These are phyloP conservation scores for Entomortierella beljakovae DNA, from an alignment of 192 early-diverging fungal genomes.

Conservation along the genomic window DNA sequence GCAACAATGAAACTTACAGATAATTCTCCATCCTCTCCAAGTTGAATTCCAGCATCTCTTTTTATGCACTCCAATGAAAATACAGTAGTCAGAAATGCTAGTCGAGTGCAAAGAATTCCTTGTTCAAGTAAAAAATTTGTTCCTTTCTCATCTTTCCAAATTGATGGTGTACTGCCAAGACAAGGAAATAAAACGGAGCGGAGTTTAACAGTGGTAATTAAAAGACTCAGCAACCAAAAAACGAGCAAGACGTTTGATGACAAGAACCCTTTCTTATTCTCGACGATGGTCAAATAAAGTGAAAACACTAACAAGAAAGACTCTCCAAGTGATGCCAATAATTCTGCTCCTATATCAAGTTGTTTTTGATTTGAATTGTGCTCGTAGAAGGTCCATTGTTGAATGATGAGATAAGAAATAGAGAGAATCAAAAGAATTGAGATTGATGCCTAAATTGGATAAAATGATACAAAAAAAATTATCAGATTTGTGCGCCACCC, in stretches of 20 bases:
- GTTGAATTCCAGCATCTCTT: slow-evolving; percentile 35
- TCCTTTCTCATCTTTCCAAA: neutral
- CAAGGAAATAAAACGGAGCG: slow-evolving; percentile 52
- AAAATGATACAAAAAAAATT: neutral
- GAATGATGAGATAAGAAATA: neutral
- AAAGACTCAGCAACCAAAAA: slow-evolving; percentile 60
- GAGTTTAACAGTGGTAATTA: slow-evolving; percentile 46
- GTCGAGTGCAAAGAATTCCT: slow-evolving; percentile 19
- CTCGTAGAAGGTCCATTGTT: neutral
- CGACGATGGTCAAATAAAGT: slow-evolving; percentile 55
- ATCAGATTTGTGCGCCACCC: neutral
- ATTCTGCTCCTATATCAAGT: slow-evolving; percentile 12
- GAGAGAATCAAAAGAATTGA: neutral
- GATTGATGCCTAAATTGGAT: slow-evolving; percentile 1
- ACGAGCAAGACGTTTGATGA: slow-evolving; percentile 66
- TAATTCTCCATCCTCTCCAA: slow-evolving; percentile 28
- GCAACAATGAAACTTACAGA: slow-evolving; percentile 11
- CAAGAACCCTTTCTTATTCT: slow-evolving; percentile 56
- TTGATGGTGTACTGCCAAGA: slow-evolving; percentile 19
- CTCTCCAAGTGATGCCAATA: slow-evolving; percentile 18
- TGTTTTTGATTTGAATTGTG: neutral
- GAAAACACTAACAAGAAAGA: slow-evolving; percentile 28
- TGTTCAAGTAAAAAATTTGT: slow-evolving; percentile 17
- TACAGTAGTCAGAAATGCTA: neutral
- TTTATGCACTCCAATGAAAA: slow-evolving; percentile 41